Base-by-base conservation (phyloP, 2,329 filamentous ascomycete genomes). In the Pseudocercospora cruenta region DNA sequence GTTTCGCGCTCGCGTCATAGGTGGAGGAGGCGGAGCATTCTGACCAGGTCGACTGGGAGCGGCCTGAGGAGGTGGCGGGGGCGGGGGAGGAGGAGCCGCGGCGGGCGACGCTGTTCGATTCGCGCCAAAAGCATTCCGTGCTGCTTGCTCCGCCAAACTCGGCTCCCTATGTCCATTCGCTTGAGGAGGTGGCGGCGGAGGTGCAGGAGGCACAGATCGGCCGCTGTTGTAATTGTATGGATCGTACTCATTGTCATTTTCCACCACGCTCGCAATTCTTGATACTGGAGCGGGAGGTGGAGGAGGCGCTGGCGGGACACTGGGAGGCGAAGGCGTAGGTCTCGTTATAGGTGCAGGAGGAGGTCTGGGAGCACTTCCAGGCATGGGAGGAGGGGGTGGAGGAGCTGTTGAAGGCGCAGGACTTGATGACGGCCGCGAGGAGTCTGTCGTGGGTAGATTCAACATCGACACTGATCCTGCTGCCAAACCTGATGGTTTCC, bases 341-440 rank as follows among this genome's bases (percentile, higher is more conserved):
- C 66, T 58, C 12, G 60, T 62, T 26, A 66, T 57, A 8, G 70
- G 71, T 28, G 71, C 68, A 36, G 72, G 69, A 43, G 73, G 77
- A 16, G 70, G 71, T 64, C 64, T 79, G 14, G 80, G 80, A 49
- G 81, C 79, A 28, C 81, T 78, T 59, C 78, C 73, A 39, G 80
- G 70, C 51, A 70, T 65, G 16, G 77, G 75, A 9, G 79, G 76
- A 45, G 80, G 80, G 31, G 80, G 80, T 8, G 80, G 77, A 60
- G 82, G 80, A 14, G 80, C 78, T 57, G 75, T 71, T 45, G 80
- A 90, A 12, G 91, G 91, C 39, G 92, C 91, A 33, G 91, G 91
- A 60, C 78, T 81, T 24, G 88, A 88, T 66, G 84, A 83, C 26
- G 78, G 74, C 33, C 81, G 79, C 47, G 77, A 74, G 36, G 72